Conservation (phyloP, 164 flowering plant genomes). For the Kingdonia uniflora region DNA sequence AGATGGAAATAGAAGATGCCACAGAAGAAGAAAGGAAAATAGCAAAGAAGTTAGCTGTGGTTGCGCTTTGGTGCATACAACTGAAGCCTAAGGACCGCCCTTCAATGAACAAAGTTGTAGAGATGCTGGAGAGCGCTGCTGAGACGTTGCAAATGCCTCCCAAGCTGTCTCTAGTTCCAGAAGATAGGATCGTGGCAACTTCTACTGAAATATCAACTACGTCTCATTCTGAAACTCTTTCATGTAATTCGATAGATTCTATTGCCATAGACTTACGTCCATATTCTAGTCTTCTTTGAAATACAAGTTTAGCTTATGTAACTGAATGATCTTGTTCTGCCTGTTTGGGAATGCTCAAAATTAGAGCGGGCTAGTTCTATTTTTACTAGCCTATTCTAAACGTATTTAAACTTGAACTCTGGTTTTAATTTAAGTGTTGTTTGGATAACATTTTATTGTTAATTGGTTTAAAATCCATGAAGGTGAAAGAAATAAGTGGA, state of each 20-base stretch:
- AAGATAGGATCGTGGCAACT: not conserved
- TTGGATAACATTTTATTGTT: too few species aligned
- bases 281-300: too few species aligned
- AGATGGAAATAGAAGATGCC: constrained; percentile 6
- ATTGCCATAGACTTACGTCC: too few species aligned
- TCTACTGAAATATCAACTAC: not conserved
- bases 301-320: too few species aligned
- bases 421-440: too few species aligned
- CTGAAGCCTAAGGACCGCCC: constrained; percentile 19
- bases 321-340: too few species aligned
- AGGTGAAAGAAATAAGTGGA: too few species aligned
- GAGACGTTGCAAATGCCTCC: constrained; percentile 15
- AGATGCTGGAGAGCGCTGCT: constrained; percentile 17
- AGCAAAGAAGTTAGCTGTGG: constrained; percentile 15
- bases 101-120: constrained; percentile 15
- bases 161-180: constrained; percentile 6
- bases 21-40: constrained; percentile 9
- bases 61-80: constrained; percentile 26
- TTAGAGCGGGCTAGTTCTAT: too few species aligned
- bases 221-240: not conserved
- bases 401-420: too few species aligned
- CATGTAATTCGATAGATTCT: not conserved
- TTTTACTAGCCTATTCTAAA: too few species aligned
- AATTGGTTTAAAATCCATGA: too few species aligned
- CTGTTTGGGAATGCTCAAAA: too few species aligned